Conservation (phyloP, 139 green algal species). For the Tetradesmus obliquus region DNA sequence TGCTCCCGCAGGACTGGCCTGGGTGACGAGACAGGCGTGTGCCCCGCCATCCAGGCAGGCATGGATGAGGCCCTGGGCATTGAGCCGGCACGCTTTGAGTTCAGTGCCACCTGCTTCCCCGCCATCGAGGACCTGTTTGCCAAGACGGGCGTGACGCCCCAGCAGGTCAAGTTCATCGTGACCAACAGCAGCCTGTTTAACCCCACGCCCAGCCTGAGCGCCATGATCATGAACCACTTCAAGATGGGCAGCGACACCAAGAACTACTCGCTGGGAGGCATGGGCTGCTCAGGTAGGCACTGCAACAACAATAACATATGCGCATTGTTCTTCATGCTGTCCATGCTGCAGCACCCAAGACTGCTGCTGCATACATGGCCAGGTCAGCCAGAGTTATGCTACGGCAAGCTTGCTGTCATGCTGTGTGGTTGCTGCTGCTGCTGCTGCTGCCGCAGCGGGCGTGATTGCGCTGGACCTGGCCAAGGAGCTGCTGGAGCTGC, state of each 20-base stretch:
- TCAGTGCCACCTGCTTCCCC: constrained; percentile 84
- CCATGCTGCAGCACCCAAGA: no score
- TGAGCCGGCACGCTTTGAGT: constrained; percentile 84
- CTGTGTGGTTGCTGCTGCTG: neutral
- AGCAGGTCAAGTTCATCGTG: constrained; percentile 93
- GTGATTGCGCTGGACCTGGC: constrained; percentile 85
- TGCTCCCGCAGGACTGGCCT: neutral
- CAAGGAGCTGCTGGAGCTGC: constrained; percentile 88
- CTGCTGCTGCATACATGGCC: no score
- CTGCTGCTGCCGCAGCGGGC: neutral
- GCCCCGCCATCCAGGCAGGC: constrained; percentile 27
- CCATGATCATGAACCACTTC: constrained; percentile 89
- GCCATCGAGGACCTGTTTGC: constrained; percentile 76
- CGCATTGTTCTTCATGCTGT: no score
- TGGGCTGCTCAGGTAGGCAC: constrained; percentile 72
- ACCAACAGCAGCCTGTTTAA: constrained; percentile 98
- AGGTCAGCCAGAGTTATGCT: no score
- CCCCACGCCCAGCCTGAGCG: constrained; percentile 92
- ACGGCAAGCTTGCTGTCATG: neutral
- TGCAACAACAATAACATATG: no score
- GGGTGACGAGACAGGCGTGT: constrained; percentile 35
- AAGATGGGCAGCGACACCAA: constrained; percentile 89
- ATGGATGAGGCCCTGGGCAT: constrained; percentile 67
- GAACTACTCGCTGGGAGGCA: constrained; percentile 94
- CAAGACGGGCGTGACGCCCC: constrained; percentile 54